Conservation (phyloP, 768 basidiomycete genomes). For the Fibroporia radiculosa region DNA sequence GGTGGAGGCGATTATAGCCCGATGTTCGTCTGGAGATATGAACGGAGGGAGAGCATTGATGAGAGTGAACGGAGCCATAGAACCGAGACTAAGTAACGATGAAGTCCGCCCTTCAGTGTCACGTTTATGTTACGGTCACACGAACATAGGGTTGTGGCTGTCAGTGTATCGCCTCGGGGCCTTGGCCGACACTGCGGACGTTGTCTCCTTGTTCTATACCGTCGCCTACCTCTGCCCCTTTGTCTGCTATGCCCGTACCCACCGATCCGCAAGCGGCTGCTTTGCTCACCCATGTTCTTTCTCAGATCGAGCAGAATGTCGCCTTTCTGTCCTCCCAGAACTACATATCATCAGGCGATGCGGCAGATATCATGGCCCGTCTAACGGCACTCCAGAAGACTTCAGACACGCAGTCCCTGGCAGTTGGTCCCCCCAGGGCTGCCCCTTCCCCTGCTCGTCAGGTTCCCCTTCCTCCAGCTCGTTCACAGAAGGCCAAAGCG, state of each 20-base stretch:
- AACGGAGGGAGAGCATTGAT: constrained; percentile 36
- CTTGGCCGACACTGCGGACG: no score
- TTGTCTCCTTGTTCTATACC: no score
- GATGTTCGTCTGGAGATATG: constrained; percentile 62
- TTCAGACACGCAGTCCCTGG: constrained; percentile 9
- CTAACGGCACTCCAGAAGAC: constrained; percentile 19
- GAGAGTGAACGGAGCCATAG: constrained; percentile 20
- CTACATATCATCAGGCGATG: constrained; percentile 33
- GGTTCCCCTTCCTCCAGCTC: constrained; percentile 11
- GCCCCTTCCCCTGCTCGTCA: constrained; percentile 13
- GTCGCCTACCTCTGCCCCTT: no score
- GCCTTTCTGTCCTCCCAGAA: constrained; percentile 36
- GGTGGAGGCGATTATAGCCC: constrained; percentile 61
- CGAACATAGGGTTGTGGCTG: no score
- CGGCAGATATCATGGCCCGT: constrained; percentile 30
- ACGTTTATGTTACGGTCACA: no score
- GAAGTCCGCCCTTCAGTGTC: no score
- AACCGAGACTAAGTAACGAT: no score
- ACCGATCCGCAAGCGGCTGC: constrained; percentile 23
- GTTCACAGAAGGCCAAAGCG: constrained; percentile 38
- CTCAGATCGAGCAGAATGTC: constrained; percentile 40
- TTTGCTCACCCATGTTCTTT: constrained; percentile 46
- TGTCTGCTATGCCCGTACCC: background rate
- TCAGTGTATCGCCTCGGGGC: no score
- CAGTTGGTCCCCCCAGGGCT: constrained; percentile 6